A percentile compares a stretch with the other conserved stretches of the same genome.
Evolutionary conservation across 2,329 filamentous ascomycete genomes (phyloP).

Genomic region (Epichloe uncinata): DNA sequence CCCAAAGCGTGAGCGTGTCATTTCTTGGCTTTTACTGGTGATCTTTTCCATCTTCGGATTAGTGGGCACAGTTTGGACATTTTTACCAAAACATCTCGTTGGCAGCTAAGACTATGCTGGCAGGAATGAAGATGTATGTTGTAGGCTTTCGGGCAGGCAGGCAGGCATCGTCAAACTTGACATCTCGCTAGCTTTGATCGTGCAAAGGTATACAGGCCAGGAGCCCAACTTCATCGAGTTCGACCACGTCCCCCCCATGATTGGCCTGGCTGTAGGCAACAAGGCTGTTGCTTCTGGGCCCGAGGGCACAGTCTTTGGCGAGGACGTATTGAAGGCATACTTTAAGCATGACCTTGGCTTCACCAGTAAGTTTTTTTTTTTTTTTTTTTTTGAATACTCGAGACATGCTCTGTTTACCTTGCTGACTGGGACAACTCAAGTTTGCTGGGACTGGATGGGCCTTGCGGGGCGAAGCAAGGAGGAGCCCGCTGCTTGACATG

Average conservation of each 20-base stretch:
- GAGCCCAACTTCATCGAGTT: constrained; percentile 36
- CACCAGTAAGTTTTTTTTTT: constrained; percentile 37
- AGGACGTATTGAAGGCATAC: constrained; percentile 48
- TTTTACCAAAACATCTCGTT: constrained; percentile 65
- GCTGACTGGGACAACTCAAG: constrained; percentile 16
- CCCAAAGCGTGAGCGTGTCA: constrained; percentile 42
- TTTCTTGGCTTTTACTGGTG: constrained; percentile 57
- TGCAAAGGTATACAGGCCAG: constrained; percentile 25
- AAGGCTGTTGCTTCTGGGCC: constrained; percentile 52
- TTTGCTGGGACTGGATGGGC: constrained; percentile 42
- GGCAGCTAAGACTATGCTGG: constrained; percentile 23
- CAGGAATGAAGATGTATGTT: too few species aligned
- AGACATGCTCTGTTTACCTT: too few species aligned
- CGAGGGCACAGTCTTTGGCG: constrained; percentile 44
- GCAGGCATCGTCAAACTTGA: too few species aligned
- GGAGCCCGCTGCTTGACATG: constrained; percentile 3
- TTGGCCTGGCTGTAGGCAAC: constrained; percentile 58
- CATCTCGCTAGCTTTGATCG: constrained; percentile 4
- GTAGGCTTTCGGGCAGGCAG: too few species aligned
- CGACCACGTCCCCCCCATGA: constrained; percentile 46
- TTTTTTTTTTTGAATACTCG: too few species aligned
- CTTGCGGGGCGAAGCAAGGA: constrained; percentile 25
- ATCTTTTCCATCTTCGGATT: constrained; percentile 57
- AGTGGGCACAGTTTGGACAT: constrained; percentile 76
- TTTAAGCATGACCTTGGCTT: constrained; percentile 59